Percentiles rank a stretch among this genome's conserved stretches.
Evolutionary conservation across 805 yeast genomes (phyloP).

Genomic region (Clavispora santaluciae): DNA sequence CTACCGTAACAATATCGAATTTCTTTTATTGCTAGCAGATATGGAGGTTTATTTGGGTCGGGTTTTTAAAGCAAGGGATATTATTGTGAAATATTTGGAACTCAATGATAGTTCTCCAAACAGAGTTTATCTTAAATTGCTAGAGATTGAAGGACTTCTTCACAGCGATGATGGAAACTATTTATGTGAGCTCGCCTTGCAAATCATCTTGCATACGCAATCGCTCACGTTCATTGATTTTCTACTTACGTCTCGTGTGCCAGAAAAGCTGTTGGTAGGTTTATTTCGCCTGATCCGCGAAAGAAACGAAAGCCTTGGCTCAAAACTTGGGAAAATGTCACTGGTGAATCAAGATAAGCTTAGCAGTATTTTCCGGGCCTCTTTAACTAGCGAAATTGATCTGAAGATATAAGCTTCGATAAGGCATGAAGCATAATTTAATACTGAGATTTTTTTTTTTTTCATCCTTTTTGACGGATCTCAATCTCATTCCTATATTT

Average conservation of each 20-base stretch:
- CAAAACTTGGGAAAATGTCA: neutral
- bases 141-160: constrained; percentile 37
- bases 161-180: constrained; percentile 21
- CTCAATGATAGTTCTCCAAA: constrained; percentile 22
- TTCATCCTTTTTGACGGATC: too few relatives aligned
- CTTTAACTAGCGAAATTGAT: neutral
- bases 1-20: constrained; percentile 19
- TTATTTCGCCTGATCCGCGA: neutral
- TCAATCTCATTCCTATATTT: too few relatives aligned
- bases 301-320: neutral
- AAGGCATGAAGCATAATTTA: too few relatives aligned
- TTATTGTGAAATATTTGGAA: constrained; percentile 25
- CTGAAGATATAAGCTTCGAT: too few relatives aligned
- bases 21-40: constrained; percentile 41
- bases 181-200: constrained; percentile 23
- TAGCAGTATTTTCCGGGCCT: neutral
- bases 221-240: constrained; percentile 3
- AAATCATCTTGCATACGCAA: constrained; percentile 26
- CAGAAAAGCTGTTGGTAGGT: neutral
- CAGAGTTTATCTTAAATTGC: constrained; percentile 37
- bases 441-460: too few relatives aligned
- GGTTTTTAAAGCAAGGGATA: constrained; percentile 31
- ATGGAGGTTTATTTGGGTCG: constrained; percentile 37
- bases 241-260: constrained; percentile 1
- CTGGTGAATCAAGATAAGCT: neutral